Percentiles rank a stretch among this genome's conserved stretches.
phyloP scores from a whole-genome alignment of 306 rosid genomes.

The Cotoneaster glaucophyllus region DNA sequence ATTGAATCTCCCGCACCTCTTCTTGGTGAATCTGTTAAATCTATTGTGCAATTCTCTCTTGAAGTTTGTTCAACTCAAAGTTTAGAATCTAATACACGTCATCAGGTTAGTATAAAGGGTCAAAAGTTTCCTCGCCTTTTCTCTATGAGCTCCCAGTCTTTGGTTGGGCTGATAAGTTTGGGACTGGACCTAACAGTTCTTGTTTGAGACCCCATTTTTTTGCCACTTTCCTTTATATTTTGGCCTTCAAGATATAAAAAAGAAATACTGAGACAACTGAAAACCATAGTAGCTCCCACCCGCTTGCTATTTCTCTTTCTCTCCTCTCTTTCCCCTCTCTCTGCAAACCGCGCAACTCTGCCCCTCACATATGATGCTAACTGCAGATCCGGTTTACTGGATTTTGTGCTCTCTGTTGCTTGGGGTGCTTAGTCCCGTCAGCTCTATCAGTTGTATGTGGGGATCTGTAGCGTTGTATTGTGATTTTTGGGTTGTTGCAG shows the following conservation, averaged over 20 bases:
- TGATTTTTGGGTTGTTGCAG: not conserved
- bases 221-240: not conserved
- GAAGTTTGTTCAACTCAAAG: slow-evolving; percentile 95
- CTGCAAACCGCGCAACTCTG: not conserved
- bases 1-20: slow-evolving; percentile 99
- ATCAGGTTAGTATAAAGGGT: slow-evolving; percentile 64
- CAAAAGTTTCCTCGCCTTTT: not conserved
- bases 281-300: not conserved
- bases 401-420: not conserved
- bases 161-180: not conserved
- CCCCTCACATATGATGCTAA: not conserved
- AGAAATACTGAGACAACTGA: not conserved
- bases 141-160: not conserved
- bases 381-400: not conserved
- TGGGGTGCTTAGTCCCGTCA: not conserved
- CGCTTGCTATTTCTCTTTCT: not conserved
- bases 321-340: not conserved
- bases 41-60: slow-evolving; percentile 96
- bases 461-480: not conserved
- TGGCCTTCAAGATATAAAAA: not conserved
- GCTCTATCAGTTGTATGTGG: not conserved
- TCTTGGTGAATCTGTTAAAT: slow-evolving; percentile 92
- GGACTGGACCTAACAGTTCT: not conserved
- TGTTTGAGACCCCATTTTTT: not conserved
- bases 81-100: slow-evolving; percentile 92